Conservation (phyloP, 805 yeast species). For the Wickerhamomyces alni region DNA sequence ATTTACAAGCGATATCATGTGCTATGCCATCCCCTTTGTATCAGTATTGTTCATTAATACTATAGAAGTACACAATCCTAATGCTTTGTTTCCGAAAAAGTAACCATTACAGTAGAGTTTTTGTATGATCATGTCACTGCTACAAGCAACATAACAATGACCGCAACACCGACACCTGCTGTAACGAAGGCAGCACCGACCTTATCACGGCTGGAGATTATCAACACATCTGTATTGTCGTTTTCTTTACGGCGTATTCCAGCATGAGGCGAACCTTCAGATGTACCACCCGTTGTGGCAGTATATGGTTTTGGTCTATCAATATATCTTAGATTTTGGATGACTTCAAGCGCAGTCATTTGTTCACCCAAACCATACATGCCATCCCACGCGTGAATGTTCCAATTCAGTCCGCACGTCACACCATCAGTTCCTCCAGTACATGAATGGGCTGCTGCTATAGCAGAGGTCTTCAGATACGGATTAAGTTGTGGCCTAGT, state of each 20-base stretch:
- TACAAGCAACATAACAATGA: no score
- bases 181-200: no score
- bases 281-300: slow-evolving; percentile 59
- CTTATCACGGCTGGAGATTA: no score
- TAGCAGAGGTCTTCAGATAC: slow-evolving; percentile 43
- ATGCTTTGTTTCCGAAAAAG: no score
- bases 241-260: slow-evolving; percentile 44
- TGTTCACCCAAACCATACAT: slow-evolving; percentile 86
- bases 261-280: slow-evolving; percentile 61
- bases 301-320: slow-evolving; percentile 54
- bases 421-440: slow-evolving; percentile 83
- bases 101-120: no score
- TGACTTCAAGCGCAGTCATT: slow-evolving; percentile 71
- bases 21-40: no score
- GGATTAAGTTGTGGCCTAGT: slow-evolving; percentile 26
- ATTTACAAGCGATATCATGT: no score
- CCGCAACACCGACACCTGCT: no score
- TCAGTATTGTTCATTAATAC: no score
- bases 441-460: slow-evolving; percentile 77
- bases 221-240: slow-evolving; percentile 20
- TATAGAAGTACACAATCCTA: no score
- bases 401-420: slow-evolving; percentile 88
- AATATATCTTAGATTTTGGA: slow-evolving; percentile 34
- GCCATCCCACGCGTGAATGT: slow-evolving; percentile 60
- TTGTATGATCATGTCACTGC: no score